Percentiles rank a stretch among this genome's conserved stretches.
Conservation (phyloP, 495 filamentous ascomycete genomes). For the Cercophora samala region DNA sequence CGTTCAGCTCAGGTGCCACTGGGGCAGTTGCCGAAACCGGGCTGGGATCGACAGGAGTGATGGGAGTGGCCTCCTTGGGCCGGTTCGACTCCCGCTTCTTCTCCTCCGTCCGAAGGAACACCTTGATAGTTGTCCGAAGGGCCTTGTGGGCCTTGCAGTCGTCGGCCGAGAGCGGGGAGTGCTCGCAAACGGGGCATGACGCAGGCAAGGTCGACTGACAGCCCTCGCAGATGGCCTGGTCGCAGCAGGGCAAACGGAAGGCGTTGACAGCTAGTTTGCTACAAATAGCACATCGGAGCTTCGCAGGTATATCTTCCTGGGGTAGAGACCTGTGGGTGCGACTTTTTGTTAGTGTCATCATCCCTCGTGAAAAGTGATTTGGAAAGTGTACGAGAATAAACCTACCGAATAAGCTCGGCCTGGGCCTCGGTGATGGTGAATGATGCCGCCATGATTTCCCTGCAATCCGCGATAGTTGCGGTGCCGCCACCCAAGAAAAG, state of each 20-base stretch:
- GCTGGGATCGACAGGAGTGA: constrained; percentile 42
- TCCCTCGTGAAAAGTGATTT: background rate
- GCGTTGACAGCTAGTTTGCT: constrained; percentile 88
- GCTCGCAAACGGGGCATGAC: constrained; percentile 88
- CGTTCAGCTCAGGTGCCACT: constrained; percentile 11
- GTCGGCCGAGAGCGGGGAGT: constrained; percentile 76
- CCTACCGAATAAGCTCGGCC: constrained; percentile 40
- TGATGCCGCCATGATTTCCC: constrained; percentile 27
- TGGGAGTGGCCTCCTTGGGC: constrained; percentile 50
- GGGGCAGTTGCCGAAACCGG: constrained; percentile 27
- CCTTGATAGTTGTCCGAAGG: constrained; percentile 81
- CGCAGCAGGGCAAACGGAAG: constrained; percentile 88
- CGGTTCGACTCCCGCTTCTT: constrained; percentile 68
- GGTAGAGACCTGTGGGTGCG: constrained; percentile 61
- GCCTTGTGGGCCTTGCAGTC: constrained; percentile 87
- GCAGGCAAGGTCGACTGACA: constrained; percentile 77
- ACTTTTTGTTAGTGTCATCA: constrained; percentile 13
- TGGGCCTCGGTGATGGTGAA: constrained; percentile 30
- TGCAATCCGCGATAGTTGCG: constrained; percentile 17
- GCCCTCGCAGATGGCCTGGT: constrained; percentile 86
- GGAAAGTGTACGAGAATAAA: background rate
- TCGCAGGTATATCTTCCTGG: constrained; percentile 85
- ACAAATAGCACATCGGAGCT: constrained; percentile 90
- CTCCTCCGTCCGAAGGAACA: constrained; percentile 81
- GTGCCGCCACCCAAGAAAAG: constrained; percentile 11